Evolutionary conservation across 768 basidiomycete genomes (phyloP).

Genomic region (Lentinula sp.): DNA sequence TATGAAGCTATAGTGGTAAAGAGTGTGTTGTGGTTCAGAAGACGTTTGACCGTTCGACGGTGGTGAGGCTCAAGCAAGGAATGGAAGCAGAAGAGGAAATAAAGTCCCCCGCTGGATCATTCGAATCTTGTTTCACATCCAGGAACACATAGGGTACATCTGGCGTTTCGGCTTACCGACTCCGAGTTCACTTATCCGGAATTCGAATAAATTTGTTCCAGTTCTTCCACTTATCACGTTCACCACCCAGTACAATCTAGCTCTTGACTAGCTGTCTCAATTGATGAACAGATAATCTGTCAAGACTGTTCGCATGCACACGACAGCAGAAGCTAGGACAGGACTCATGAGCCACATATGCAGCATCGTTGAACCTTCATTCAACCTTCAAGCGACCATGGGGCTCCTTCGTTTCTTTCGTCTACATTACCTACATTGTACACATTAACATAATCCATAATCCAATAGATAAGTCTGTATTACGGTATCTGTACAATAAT

Average conservation of each 20-base stretch:
- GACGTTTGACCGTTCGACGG: slow-evolving; percentile 4
- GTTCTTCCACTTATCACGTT: too few species aligned
- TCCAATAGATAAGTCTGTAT: background rate
- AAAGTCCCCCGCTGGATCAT: slow-evolving; percentile 1
- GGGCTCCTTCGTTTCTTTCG: too few species aligned
- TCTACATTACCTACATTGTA: background rate
- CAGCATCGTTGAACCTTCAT: too few species aligned
- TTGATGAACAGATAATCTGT: too few species aligned
- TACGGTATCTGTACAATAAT: background rate
- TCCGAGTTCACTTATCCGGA: background rate
- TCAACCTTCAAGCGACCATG: too few species aligned
- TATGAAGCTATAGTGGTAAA: slow-evolving; percentile 15
- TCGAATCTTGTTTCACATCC: background rate
- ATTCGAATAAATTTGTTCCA: too few species aligned
- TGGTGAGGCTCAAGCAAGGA: slow-evolving; percentile 19
- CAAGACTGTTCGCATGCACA: too few species aligned
- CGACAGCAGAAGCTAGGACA: too few species aligned
- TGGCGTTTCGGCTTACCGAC: background rate
- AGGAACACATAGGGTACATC: slow-evolving; percentile 1
- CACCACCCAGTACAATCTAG: too few species aligned
- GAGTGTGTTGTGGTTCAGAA: slow-evolving; percentile 22
- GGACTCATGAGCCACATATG: too few species aligned
- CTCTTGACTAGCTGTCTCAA: too few species aligned
- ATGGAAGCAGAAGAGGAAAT: background rate
- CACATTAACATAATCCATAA: background rate